Evolutionary conservation across 2,329 filamentous ascomycete genomes (phyloP), one percentile per base, ranked within the genome.

Genomic region (Arthrobotrys musiformis): DNA sequence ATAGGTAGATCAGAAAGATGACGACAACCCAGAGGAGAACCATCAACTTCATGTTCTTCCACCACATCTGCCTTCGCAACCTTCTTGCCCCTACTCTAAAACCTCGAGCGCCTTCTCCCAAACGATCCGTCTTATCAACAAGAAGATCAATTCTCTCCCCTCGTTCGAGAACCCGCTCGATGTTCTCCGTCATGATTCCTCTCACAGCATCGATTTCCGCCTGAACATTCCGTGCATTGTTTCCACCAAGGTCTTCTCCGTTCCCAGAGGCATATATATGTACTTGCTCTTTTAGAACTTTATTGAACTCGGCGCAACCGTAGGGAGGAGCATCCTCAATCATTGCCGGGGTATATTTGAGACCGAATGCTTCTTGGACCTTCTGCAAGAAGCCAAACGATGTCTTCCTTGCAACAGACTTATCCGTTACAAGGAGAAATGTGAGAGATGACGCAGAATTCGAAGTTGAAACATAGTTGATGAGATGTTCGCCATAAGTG

Each of bases 121-220:
- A 84, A 48, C 93, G 87, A 83, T 97, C 94, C 58, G 96, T 99
- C 89, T 99, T 97, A 84, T 98, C 94, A 22, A 99, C 94, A 52
- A 99, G 85, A 80, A 97, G 84, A 85, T 97, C 93, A 82, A 99
- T 94, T 79, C 94, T 87, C 87, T 99, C 95, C 40, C 95, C 94
- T 35, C 94, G 87, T 87, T 97, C 93, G 44, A 97, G 85, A 79
- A 97, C 87, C 63, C 92, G 89, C 86, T 97, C 94, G 79, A 97
- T 97, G 83, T 97, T 97, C 85, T 93, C 90, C 70, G 93, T 96
- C 94, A 97, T 97, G 83, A 97, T 96, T 79, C 93, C 92, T 69
- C 92, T 86, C 62, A 97, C 93, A 81, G 93, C 94, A 80, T 97
- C 94, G 81, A 99, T 97, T 85, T 98, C 95, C 70, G 89, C 87